Base-by-base conservation (phyloP, 2,329 filamentous ascomycete species). In the Penicillium sp. region DNA sequence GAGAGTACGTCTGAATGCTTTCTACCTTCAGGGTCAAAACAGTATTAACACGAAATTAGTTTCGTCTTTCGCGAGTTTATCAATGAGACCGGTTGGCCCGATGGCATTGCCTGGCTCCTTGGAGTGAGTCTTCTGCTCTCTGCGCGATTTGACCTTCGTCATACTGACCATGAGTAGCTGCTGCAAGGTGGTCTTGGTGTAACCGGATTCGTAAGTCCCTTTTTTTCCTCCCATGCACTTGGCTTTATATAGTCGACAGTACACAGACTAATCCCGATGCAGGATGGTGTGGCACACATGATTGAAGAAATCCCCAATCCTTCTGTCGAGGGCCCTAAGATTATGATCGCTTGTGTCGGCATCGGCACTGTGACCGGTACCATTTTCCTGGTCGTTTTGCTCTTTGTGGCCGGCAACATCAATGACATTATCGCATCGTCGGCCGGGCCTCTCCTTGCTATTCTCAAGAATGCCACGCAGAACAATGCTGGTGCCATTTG, bases 51-150 rank as follows among this genome's bases (percentile, higher is more conserved):
- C 25, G 3, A 5, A 4, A 12, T 1, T 44, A 68, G 66, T 27
- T 68, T 69, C 46, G 66, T 88, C 9, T 88, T 85, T 53, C 73
- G 76, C 4, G 66, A 79, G 1, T 88, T 88, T 59, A 77, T 85
- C 62, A 89, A 89, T 55, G 65, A 78, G 40, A 82, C 80, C 7
- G 82, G 82, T 37, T 87, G 83, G 84, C 83, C 84, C 0, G 81
- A 86, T 65, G 83, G 83, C 0, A 63, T 86, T 53, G 69, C 70
- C 37, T 74, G 71, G 71, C 55, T 73, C 28, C 61, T 74, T 11
- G 71, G 71, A 35, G 66, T 69, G 66, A 53, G 66, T 63, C 38
- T 35, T 34, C 29, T 40, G 5, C 27, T 34, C 34, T 9, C 6
- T 29, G 4, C 3, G 8, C 12, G 9, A 12, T 11, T 4, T 2